Conservation (phyloP, 495 filamentous ascomycete species). For the Geoglossum glabrum region DNA sequence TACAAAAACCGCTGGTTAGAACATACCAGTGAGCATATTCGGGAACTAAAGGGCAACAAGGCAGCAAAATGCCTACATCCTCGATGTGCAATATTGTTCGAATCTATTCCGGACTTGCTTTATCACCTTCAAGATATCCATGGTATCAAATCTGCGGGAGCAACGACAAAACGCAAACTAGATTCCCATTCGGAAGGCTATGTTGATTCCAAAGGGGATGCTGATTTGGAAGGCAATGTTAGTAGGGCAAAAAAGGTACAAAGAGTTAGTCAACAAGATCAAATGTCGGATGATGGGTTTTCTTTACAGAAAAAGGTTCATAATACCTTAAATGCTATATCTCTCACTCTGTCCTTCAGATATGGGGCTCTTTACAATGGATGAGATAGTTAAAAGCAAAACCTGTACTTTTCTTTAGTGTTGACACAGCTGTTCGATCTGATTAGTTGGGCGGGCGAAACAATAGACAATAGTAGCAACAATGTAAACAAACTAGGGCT, state of each 20-base stretch:
- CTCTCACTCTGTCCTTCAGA: background rate
- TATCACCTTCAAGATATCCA: constrained; percentile 4
- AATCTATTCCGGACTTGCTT: constrained; percentile 1
- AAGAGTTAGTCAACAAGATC: background rate
- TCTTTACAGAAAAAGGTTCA: background rate
- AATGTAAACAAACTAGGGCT: no score
- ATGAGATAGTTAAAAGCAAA: background rate
- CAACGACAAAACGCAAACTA: background rate
- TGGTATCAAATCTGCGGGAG: background rate
- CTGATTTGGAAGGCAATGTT: background rate
- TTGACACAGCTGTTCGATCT: no score
- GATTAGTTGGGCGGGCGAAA: no score
- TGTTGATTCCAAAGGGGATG: no score
- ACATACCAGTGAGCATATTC: constrained; percentile 1
- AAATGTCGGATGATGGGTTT: background rate
- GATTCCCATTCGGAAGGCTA: no score
- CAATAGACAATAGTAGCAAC: no score
- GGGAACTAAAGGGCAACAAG: background rate
- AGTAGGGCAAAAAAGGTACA: background rate
- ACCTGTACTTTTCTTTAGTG: background rate
- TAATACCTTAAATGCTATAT: background rate
- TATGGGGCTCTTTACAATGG: background rate
- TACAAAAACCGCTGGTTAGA: background rate
- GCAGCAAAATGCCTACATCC: constrained; percentile 1
- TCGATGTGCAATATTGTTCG: background rate